Conservation (phyloP, 2,329 filamentous ascomycete genomes). For the Alternaria panax region DNA sequence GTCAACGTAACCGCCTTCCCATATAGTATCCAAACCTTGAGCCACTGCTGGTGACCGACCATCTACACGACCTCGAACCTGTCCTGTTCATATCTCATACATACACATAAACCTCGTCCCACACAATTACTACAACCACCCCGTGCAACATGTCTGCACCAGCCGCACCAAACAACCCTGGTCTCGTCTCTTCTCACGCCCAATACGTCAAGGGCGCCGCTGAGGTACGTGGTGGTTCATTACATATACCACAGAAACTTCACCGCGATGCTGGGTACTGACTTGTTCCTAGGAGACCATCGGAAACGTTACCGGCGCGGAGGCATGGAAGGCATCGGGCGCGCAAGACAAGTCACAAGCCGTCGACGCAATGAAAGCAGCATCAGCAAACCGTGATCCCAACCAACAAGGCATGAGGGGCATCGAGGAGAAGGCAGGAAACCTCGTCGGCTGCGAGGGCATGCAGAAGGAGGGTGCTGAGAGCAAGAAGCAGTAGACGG, state of each 20-base stretch:
- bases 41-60: background rate
- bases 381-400: slow-evolving; percentile 64
- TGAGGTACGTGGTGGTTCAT: slow-evolving; percentile 60
- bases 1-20: slow-evolving; percentile 7
- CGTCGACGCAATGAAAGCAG: slow-evolving; percentile 68
- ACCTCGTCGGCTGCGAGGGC: slow-evolving; percentile 70
- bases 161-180: slow-evolving; percentile 55
- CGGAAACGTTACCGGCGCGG: slow-evolving; percentile 67
- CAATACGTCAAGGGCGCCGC: slow-evolving; percentile 74
- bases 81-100: background rate
- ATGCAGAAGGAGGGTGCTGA: slow-evolving; percentile 62
- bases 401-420: slow-evolving; percentile 65
- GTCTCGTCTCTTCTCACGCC: slow-evolving; percentile 69
- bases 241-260: background rate
- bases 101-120: background rate
- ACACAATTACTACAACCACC: background rate
- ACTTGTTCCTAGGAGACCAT: slow-evolving; percentile 59
- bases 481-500: slow-evolving; percentile 32
- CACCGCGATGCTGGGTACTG: background rate
- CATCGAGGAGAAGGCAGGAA: slow-evolving; percentile 70
- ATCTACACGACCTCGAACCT: background rate
- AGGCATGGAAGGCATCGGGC: slow-evolving; percentile 69
- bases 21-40: slow-evolving; percentile 8
- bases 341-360: slow-evolving; percentile 70
- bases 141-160: slow-evolving; percentile 29